Evolutionary conservation across 2,329 filamentous ascomycete species (phyloP).

Genomic region (Colletotrichum incanum): DNA sequence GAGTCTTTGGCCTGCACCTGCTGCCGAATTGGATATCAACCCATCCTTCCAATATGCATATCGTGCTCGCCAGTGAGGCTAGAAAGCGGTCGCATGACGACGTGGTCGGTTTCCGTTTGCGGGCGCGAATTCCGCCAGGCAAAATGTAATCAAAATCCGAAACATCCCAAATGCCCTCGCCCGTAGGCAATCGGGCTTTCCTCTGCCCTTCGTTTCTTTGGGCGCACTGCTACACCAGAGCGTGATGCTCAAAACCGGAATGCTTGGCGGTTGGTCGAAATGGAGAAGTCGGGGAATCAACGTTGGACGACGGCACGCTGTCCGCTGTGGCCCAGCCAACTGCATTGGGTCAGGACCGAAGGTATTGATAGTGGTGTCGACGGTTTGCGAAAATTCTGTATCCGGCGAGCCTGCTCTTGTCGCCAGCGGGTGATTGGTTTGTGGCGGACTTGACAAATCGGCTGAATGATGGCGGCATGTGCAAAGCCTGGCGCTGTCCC

Average conservation of each 20-base stretch:
- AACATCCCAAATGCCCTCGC: background rate
- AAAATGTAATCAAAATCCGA: background rate
- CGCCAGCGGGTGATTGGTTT: background rate
- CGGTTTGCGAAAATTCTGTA: background rate
- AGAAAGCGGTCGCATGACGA: background rate
- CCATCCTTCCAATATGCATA: background rate
- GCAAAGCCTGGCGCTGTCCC: background rate
- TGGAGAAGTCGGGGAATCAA: background rate
- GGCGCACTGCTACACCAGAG: background rate
- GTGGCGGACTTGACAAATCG: background rate
- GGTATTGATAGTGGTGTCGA: background rate
- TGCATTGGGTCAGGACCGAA: no score
- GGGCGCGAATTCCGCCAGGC: background rate
- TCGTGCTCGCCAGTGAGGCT: background rate
- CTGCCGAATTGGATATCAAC: background rate
- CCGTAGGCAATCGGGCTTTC: background rate
- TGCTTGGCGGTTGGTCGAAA: background rate
- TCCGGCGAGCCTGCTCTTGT: background rate
- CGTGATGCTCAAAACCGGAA: background rate
- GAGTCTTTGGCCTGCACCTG: background rate
- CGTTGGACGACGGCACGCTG: background rate
- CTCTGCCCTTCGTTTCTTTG: background rate
- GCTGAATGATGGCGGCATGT: no score
- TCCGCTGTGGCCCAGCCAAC: no score
- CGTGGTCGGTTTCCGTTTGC: background rate